Evolutionary conservation across 2,329 filamentous ascomycete genomes (phyloP), one percentile per base, ranked within the genome.

Genomic region (Fusarium sp.): DNA sequence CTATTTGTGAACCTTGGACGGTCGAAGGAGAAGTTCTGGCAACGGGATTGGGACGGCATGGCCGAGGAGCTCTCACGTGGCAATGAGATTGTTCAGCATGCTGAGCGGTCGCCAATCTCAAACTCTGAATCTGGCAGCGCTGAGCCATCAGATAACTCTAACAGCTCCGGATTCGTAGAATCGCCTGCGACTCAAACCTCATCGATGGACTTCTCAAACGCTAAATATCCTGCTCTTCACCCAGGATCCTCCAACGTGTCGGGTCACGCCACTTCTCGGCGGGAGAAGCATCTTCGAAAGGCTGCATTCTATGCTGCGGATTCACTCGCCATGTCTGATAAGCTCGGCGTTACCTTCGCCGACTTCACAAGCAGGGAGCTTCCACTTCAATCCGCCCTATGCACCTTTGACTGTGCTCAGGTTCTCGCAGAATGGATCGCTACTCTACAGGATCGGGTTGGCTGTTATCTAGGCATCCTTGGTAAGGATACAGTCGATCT

Each of bases 221-320:
- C 77, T 45, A 83, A 83, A 55, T 79, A 81, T 51, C 67, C 53
- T 74, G 10, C 64, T 68, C 13, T 57, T 69, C 23, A 50, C 74
- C 16, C 67, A 71, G 28, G 56, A 72, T 18, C 77, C 76, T 61
- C 50, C 30, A 45, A 56, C 42, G 46, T 65, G 28, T 77, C 79
- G 5, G 81, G 73, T 40, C 80, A 81, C 44, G 80, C 84, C 12
- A 88, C 86, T 12, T 89, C 91, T 1, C 90, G 91, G 60, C 90
- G 94, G 4, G 95, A 99, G 80, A 91, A 90, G 69, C 93, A 97
- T 74, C 84, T 98, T 20, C 91, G 95, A 42, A 97, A 95, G 77
- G 96, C 96, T n/a, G 96, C 95, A 0, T 97, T 94, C 76, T 97
- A 97, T 75, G 96, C 96, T 2, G 94, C 93, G 2, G 94, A 97